Evolutionary conservation across 352 stramenopile species (phyloP), one percentile per base, ranked within the genome.

Genomic region (Saprolegnia diclina): DNA sequence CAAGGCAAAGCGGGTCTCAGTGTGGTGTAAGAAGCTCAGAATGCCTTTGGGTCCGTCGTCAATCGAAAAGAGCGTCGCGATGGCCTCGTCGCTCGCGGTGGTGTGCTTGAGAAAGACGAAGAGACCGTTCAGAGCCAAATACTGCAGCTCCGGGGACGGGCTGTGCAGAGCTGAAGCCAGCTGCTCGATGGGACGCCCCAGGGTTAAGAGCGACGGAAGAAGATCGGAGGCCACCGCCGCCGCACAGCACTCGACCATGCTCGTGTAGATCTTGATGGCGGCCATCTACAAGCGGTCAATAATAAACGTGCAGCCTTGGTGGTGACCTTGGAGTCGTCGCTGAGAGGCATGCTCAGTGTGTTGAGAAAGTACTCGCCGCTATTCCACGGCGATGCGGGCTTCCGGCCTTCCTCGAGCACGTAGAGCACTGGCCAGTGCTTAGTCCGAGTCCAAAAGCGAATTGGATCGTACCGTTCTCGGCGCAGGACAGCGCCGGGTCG

Each of bases 331-430:
- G 46, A 44, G 32, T 56, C 42, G 29, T 68, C 62, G 62, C 42
- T 40, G 0, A 68, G 21, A 16, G 44, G 13, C 62, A 68, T 68
- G 45, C 19, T 42, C 4, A 56, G 29, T 14, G 46, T 61, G 29
- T 48, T 46, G 5, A 68, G 38, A 68, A 68, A 68, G 42, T 61
- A 68, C 3, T 68, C 62, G 19, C 42, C 62, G 19, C 62, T 46
- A n/a, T 21, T 40, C 62, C 62, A 68, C 32, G 44, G 62, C 16
- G 62, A 46, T 22, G 38, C 9, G 16, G 62, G 16, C n/a, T 56
- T 56, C 16, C 42, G 45, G 19, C 62, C 62, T 68, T 68, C 62
- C 14, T 68, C 62, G n/a, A 68, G 46, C 16, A 68, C 35, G 35
- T 35, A 68, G 16, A 68, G 24, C 24, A 38, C 56, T 68, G 35